Evolutionary conservation across 2,329 filamentous ascomycete genomes (phyloP).

Genomic region (Ascochyta clinopodiicola): DNA sequence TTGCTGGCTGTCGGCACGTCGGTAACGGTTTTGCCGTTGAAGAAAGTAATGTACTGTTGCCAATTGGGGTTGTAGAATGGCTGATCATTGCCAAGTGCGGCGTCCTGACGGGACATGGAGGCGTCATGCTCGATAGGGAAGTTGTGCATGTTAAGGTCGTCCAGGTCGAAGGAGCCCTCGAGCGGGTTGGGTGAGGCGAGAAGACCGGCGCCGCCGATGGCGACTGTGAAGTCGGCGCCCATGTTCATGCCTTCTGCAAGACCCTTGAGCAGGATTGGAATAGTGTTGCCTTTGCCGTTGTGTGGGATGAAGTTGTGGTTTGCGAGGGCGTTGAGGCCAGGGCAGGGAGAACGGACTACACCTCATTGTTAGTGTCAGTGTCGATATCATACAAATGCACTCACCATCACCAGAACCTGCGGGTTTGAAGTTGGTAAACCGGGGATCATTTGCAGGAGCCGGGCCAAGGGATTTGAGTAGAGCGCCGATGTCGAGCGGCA

Average conservation of each 20-base stretch:
- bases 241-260: constrained; percentile 26
- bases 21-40: constrained; percentile 14
- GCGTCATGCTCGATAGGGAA: constrained; percentile 33
- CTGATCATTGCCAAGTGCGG: constrained; percentile 19
- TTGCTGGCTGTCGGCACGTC: constrained; percentile 18
- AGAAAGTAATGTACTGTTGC: constrained; percentile 24
- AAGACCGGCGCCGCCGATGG: constrained; percentile 20
- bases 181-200: constrained; percentile 23
- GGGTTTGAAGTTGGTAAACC: constrained; percentile 20
- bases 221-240: constrained; percentile 24
- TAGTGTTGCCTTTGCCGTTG: constrained; percentile 21
- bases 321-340: constrained; percentile 24
- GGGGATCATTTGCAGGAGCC: constrained; percentile 17
- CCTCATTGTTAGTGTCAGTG: neutral
- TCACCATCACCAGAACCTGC: constrained; percentile 21
- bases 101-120: constrained; percentile 25
- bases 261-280: constrained; percentile 24
- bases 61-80: constrained; percentile 18
- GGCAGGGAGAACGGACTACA: constrained; percentile 25
- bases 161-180: constrained; percentile 25
- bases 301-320: constrained; percentile 30
- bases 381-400: neutral
- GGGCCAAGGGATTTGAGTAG: constrained; percentile 20
- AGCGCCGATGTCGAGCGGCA: constrained; percentile 15
- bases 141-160: constrained; percentile 24